A percentile compares a stretch with the other conserved stretches of the same genome.
Conservation (phyloP, 768 basidiomycete species). For the Paxillus involutus region DNA sequence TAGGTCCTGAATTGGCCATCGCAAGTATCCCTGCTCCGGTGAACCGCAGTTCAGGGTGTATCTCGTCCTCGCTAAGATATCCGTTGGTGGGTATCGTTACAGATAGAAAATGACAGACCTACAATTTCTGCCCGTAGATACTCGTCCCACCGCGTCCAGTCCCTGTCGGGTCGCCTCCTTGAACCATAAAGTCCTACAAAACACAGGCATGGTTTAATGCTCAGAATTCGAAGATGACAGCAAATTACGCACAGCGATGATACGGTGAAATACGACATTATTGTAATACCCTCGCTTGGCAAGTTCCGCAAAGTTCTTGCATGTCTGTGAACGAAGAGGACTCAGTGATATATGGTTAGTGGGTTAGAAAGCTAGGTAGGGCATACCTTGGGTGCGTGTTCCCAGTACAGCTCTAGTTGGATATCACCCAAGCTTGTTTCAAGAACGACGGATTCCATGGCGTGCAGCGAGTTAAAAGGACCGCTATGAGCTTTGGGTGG, state of each 20-base stretch:
- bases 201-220: not conserved
- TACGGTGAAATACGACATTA: slow-evolving; percentile 85
- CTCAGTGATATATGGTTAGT: slow-evolving; percentile 9
- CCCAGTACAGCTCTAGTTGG: slow-evolving; percentile 89
- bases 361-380: not conserved
- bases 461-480: no score
- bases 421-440: slow-evolving; percentile 87
- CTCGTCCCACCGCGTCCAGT: slow-evolving; percentile 91
- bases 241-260: slow-evolving; percentile 65
- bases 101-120: slow-evolving; percentile 25
- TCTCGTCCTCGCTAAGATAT: slow-evolving; percentile 79
- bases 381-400: slow-evolving; percentile 77
- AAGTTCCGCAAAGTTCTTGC: slow-evolving; percentile 92
- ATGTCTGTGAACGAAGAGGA: slow-evolving; percentile 58
- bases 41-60: slow-evolving; percentile 88
- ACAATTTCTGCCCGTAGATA: slow-evolving; percentile 89
- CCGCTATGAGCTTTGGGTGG: no score
- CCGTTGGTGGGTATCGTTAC: not conserved
- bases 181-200: slow-evolving; percentile 91
- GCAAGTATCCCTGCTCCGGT: slow-evolving; percentile 96
- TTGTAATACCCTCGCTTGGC: slow-evolving; percentile 94
- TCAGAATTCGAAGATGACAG: not conserved
- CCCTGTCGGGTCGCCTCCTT: slow-evolving; percentile 94
- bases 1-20: slow-evolving; percentile 97
- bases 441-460: slow-evolving; percentile 58